A percentile compares a stretch with the other conserved stretches of the same genome.
Evolutionary conservation across 1,139 yeast genomes (phyloP).

Genomic region (Lodderomyces jiufengensis): DNA sequence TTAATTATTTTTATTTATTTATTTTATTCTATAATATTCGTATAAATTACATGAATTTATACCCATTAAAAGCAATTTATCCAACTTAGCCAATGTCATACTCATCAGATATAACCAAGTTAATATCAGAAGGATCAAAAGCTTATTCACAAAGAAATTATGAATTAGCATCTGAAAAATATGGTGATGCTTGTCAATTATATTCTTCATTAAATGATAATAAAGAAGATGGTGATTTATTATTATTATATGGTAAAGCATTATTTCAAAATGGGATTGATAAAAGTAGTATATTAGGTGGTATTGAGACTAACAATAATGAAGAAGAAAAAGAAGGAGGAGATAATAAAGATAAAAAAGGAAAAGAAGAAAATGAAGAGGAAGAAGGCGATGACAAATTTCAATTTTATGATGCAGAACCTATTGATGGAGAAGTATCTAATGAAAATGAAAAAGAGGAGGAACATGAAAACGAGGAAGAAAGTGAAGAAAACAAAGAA

Average conservation of each 20-base stretch:
- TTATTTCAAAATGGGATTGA: constrained; percentile 74
- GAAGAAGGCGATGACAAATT: constrained; percentile 37
- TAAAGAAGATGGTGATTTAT: constrained; percentile 65
- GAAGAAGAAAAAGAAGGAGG: constrained; percentile 21
- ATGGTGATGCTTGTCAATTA: constrained; percentile 71
- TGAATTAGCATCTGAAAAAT: constrained; percentile 66
- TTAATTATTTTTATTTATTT: too few relatives aligned
- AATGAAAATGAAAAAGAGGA: constrained; percentile 28
- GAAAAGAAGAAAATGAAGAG: constrained; percentile 14
- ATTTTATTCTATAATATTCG: too few relatives aligned
- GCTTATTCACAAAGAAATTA: constrained; percentile 60
- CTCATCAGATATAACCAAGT: constrained; percentile 33
- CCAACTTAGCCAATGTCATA: constrained; percentile 2
- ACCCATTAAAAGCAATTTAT: too few relatives aligned
- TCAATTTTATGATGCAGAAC: constrained; percentile 51
- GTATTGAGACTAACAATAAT: constrained; percentile 26
- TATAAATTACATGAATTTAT: too few relatives aligned
- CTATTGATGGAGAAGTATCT: constrained; percentile 19
- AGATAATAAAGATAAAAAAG: constrained; percentile 14
- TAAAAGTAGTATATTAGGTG: constrained; percentile 79
- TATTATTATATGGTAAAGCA: constrained; percentile 76
- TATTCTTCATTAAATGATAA: constrained; percentile 43
- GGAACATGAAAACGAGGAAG: constrained; percentile 30
- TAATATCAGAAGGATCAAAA: constrained; percentile 58
- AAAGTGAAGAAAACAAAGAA: constrained; percentile 16